These are phyloP conservation scores for Trichoderma asperellum DNA, from an alignment of 2,329 filamentous ascomycete species.

Conservation along the genomic window DNA sequence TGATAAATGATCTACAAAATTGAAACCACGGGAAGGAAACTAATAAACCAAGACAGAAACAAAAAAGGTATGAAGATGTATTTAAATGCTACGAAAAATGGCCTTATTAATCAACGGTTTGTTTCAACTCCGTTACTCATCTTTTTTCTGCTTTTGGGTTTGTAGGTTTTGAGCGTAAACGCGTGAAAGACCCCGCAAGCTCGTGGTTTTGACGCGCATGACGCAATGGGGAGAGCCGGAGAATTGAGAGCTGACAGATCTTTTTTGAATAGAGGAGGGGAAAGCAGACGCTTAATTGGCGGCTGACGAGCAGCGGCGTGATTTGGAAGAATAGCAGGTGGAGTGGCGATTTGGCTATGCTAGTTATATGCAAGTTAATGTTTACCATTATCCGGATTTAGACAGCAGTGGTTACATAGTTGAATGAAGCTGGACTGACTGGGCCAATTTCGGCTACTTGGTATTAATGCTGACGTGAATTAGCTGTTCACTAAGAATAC, in stretches of 20 bases:
- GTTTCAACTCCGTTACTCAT: background rate
- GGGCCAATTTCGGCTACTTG: too few relatives aligned
- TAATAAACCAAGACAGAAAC: background rate
- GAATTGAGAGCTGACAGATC: background rate
- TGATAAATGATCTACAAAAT: background rate
- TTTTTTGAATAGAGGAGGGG: background rate
- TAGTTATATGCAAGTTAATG: background rate
- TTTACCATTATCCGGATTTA: background rate
- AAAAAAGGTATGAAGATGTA: background rate
- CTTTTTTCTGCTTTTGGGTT: constrained; percentile 1
- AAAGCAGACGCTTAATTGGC: background rate
- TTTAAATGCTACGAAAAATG: background rate
- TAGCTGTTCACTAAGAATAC: too few relatives aligned
- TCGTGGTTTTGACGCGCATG: constrained; percentile 17
- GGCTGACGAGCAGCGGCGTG: background rate
- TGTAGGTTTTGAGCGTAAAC: constrained; percentile 9
- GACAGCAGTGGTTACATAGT: background rate
- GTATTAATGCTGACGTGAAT: too few relatives aligned
- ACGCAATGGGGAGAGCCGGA: constrained; percentile 8
- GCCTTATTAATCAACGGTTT: background rate
- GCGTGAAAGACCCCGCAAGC: constrained; percentile 16
- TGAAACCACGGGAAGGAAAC: background rate
- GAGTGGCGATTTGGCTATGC: background rate
- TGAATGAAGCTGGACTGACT: too few relatives aligned
- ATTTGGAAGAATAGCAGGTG: background rate